Evolutionary conservation across 345 rosid species (phyloP).

Genomic region (Cochlearia excelsa): DNA sequence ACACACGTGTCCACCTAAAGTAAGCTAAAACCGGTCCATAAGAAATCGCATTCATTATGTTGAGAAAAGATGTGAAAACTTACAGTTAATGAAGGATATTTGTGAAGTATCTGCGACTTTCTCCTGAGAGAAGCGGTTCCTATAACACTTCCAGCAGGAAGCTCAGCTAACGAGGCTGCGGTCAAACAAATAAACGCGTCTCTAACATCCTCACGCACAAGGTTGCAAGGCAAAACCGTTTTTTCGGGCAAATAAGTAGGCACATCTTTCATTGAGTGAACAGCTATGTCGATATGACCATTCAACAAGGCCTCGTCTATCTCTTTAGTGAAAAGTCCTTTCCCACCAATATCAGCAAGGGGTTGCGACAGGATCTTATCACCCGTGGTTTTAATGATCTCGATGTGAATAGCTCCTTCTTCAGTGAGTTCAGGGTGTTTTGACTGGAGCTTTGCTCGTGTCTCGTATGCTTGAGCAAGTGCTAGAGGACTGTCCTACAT

Average conservation of each 20-base stretch:
- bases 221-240: slow-evolving; percentile 83
- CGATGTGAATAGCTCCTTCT: slow-evolving; percentile 88
- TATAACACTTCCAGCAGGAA: slow-evolving; percentile 78
- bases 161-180: slow-evolving; percentile 67
- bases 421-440: slow-evolving; percentile 68
- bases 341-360: slow-evolving; percentile 97
- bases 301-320: slow-evolving; percentile 87
- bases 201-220: slow-evolving; percentile 90
- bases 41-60: neutral
- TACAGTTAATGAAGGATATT: slow-evolving; percentile 76
- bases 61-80: slow-evolving; percentile 26
- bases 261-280: slow-evolving; percentile 98
- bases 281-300: slow-evolving; percentile 92
- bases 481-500: slow-evolving; percentile 83
- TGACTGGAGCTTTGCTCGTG: slow-evolving; percentile 71
- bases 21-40: neutral
- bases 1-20: neutral
- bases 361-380: slow-evolving; percentile 89
- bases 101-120: slow-evolving; percentile 88
- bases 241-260: slow-evolving; percentile 90
- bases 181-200: slow-evolving; percentile 81
- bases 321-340: slow-evolving; percentile 94
- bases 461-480: slow-evolving; percentile 98
- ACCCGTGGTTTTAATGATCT: slow-evolving; percentile 92
- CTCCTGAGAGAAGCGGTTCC: slow-evolving; percentile 98